phyloP scores from a whole-genome alignment of 2,329 filamentous ascomycete genomes.

The Cercospora citrullina region DNA sequence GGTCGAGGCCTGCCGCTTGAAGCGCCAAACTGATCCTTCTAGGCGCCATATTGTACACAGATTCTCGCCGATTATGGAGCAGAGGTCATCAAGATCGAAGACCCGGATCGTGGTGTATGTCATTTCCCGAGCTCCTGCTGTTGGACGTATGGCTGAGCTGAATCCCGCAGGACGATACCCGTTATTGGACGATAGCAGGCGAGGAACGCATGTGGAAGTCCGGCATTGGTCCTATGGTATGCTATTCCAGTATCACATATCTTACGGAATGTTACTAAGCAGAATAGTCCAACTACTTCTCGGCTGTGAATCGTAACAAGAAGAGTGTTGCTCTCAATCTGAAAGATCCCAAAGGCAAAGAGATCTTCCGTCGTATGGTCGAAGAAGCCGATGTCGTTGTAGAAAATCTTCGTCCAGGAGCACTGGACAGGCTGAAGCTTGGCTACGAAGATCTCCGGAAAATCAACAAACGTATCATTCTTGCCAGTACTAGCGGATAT shows the following conservation, averaged over 20 bases:
- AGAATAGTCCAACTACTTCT: constrained; percentile 42
- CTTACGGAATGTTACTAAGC: background rate
- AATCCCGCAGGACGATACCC: constrained; percentile 30
- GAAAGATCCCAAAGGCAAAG: constrained; percentile 41
- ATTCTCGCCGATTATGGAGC: constrained; percentile 38
- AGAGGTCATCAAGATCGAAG: constrained; percentile 37
- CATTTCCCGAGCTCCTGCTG: background rate
- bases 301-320: constrained; percentile 50
- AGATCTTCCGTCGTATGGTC: constrained; percentile 41
- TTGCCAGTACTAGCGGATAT: constrained; percentile 49
- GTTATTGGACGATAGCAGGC: constrained; percentile 31
- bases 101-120: constrained; percentile 26
- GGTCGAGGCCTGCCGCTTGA: background rate
- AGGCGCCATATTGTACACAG: constrained; percentile 34
- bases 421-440: constrained; percentile 44
- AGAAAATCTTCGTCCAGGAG: constrained; percentile 50
- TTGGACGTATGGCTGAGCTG: constrained; percentile 2
- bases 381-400: constrained; percentile 44
- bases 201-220: constrained; percentile 32
- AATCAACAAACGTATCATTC: constrained; percentile 45
- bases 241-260: background rate
- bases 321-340: constrained; percentile 43
- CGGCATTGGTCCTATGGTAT: constrained; percentile 24
- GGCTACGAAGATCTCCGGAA: constrained; percentile 43
- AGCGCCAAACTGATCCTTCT: background rate